Base-by-base conservation (phyloP, 805 yeast species). In the Hermanozyma aechmeae region DNA sequence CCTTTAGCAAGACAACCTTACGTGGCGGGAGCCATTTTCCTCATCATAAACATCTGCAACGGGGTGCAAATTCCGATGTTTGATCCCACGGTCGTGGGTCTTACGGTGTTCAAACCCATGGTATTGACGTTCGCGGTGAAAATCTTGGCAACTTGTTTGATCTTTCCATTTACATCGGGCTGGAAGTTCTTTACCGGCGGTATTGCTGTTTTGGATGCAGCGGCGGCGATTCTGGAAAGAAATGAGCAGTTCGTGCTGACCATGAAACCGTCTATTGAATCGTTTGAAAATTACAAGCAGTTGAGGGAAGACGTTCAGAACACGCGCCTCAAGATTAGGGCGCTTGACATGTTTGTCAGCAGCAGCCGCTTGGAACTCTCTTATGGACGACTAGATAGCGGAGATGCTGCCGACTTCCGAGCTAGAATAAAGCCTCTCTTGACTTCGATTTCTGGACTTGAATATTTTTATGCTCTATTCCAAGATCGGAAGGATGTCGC, bases 91-190 rank as follows among this genome's bases (percentile, higher is more conserved):
- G 17, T 25, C 12, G 28, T 48, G 3, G 48, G 49, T 1, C 28
- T 35, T 6, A 14, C 26, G 5, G 43, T 56, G 5, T 14, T 51
- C 3, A 50, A 43, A 23, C 51, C 58, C 1, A 41, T 50, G 32
- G 55, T 49, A 4, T 12, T 53, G 4, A 38, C 51, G 3, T 38
- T 44, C 19, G 50, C 48, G 10, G 23, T 50, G 21, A 45, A 42
- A 17, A 32, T 51, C 7, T 22, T 46, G 3, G 29, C 31, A 3
- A 16, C 50, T 3, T 21, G 42, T 3, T 16, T 55, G 7, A 33
- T 56, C 3, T 55, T 45, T 34, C 63, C 63, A 2, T 37, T 39
- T 12, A 50, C 61, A 3, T 39, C 61, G 5, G 44, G 37, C 26
- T 42, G 13, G 26, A 35, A 34, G 13, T 50, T 42, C 30, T 41